Evolutionary conservation across 306 rosid species (phyloP).

Genomic region (Canavalia gladiata): DNA sequence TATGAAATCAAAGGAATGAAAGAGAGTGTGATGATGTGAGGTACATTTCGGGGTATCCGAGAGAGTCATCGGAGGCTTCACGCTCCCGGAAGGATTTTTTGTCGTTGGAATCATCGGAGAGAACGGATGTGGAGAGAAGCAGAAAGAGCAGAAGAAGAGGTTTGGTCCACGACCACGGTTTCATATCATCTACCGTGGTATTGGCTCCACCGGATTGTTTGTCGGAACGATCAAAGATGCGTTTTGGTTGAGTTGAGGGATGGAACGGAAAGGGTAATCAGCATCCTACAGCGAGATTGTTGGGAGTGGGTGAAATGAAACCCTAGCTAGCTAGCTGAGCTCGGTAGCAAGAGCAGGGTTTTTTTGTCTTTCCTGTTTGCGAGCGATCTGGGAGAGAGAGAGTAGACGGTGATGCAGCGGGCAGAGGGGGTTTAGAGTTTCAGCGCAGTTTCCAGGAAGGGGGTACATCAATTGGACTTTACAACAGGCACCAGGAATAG

Average conservation of each 20-base stretch:
- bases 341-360: conserved; percentile 43
- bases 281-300: neutral
- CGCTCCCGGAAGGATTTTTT: conserved; percentile 82
- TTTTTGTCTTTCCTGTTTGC: neutral
- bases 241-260: neutral
- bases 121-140: conserved; percentile 52
- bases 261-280: neutral
- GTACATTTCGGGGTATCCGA: conserved; percentile 86
- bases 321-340: conserved; percentile 53
- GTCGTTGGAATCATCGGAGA: conserved; percentile 67
- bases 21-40: neutral
- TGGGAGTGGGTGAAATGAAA: conserved; percentile 34
- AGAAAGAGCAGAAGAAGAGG: conserved; percentile 55
- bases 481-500: no score
- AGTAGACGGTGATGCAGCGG: neutral
- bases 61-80: conserved; percentile 86
- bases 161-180: conserved; percentile 50
- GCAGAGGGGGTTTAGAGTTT: neutral
- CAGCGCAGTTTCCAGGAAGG: neutral
- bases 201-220: conserved; percentile 13
- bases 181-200: conserved; percentile 63
- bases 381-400: conserved; percentile 14
- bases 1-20: neutral
- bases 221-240: neutral
- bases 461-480: neutral